Base-by-base conservation (phyloP, 768 basidiomycete genomes). In the Lentinula boryana region DNA sequence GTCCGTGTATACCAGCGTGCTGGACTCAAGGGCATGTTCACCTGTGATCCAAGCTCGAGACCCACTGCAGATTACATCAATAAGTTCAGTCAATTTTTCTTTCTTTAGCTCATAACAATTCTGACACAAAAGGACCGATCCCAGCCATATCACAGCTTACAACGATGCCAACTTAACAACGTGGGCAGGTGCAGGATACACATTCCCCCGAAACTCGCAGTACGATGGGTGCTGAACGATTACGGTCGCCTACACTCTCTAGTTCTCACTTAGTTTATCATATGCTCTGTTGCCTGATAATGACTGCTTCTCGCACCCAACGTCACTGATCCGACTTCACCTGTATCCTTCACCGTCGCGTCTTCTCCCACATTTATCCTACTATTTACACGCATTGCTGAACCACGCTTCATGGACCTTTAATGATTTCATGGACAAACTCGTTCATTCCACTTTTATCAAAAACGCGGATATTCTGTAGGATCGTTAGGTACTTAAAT, bases 11-110 rank as follows among this genome's bases (percentile, higher is more conserved):
- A 93, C 66, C 95, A 97, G 75, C 84, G 88, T 38, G 69, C 84
- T 21, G 93, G 88, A 8, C 69, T 83, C n/a, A 74, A 83, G 64
- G 78, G 87, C 58, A 87, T 83, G 9, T 66, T 93, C 38, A 87
- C 88, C 0, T 99, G 96, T 71, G 80, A 92, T 70, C 96, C 96
- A 8, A 74, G 84, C 2, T 79, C 77, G 51, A 77, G 82, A 60
- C 96, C 96, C 0, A 99, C 96, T 2, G 70, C 84, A 16, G 74
- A 85, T 60, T 99, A 98, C 68, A 93, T 93, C 64, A 75, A 81
- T 41, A 76, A 72, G 90, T 87, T 65, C 40, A 48, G 43, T 79
- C 69, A 13, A 27, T 38, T 31, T 44, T 33, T 54, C n/a, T 23
- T 3, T 59, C 1, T 4, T 48, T 44, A 3, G 18, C 53, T 41